Evolutionary conservation across 805 yeast species (phyloP).

Genomic region (Teunomyces panamensis): DNA sequence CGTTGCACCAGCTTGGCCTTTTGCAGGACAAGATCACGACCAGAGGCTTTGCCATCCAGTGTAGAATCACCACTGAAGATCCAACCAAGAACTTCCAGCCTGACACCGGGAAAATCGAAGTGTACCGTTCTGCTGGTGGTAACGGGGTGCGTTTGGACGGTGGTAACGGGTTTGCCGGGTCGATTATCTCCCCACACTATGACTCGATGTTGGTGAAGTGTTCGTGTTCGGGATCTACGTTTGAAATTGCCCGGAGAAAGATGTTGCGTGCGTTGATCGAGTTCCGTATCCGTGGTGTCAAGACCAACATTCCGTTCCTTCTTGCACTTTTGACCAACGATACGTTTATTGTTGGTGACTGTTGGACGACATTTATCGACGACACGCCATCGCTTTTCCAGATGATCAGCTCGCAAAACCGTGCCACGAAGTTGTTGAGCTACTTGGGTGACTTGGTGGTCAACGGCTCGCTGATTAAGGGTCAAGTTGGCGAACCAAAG

Average conservation of each 20-base stretch:
- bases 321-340: constrained; percentile 88
- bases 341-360: constrained; percentile 77
- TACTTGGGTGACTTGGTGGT: constrained; percentile 93
- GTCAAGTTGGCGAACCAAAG: constrained; percentile 92
- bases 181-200: constrained; percentile 93
- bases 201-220: constrained; percentile 98
- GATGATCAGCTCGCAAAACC: constrained; percentile 91
- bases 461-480: constrained; percentile 93
- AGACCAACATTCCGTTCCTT: constrained; percentile 96
- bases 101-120: constrained; percentile 97
- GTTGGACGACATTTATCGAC: constrained; percentile 98
- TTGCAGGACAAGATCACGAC: constrained; percentile 93
- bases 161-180: constrained; percentile 97
- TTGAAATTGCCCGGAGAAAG: constrained; percentile 94
- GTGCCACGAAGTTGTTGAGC: constrained; percentile 90
- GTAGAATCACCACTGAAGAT: constrained; percentile 98
- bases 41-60: constrained; percentile 97
- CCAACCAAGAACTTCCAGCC: constrained; percentile 97
- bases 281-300: constrained; percentile 98
- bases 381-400: constrained; percentile 96
- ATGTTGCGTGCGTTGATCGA: constrained; percentile 96
- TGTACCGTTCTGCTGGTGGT: constrained; percentile 98
- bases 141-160: constrained; percentile 98
- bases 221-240: constrained; percentile 94
- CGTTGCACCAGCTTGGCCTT: constrained; percentile 85